Conservation (phyloP, 176 grass and related monocot species). For the Carex kokanica region DNA sequence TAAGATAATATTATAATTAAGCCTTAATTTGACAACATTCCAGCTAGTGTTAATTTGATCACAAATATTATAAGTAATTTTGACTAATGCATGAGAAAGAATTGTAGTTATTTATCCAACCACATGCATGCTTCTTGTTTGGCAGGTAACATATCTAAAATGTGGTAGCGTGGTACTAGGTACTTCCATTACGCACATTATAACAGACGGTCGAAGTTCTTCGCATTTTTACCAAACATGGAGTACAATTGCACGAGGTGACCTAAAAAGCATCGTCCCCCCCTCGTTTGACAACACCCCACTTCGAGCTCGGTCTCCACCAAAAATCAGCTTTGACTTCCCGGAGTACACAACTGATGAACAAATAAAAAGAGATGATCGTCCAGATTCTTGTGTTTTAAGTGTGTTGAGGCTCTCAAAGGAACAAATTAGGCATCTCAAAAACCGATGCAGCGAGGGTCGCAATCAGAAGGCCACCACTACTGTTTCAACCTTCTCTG, state of each 20-base stretch:
- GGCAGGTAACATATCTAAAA: slow-evolving; percentile 16
- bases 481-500: slow-evolving; percentile 10
- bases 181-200: background rate
- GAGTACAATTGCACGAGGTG: background rate
- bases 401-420: background rate
- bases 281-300: slow-evolving; percentile 33
- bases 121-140: background rate
- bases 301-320: slow-evolving; percentile 23
- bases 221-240: background rate
- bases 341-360: background rate
- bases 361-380: background rate
- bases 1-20: too few relatives aligned
- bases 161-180: slow-evolving; percentile 12
- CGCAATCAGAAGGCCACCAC: background rate
- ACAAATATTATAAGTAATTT: too few relatives aligned
- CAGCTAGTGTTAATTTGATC: too few relatives aligned
- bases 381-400: background rate
- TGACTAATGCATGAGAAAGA: too few relatives aligned
- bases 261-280: background rate
- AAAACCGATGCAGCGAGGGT: background rate
- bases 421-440: slow-evolving; percentile 9
- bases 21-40: too few relatives aligned
- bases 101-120: background rate
- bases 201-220: background rate
- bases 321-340: background rate